Evolutionary conservation across 805 yeast genomes (phyloP), one percentile per base, ranked within the genome.

Genomic region (Maudiozyma saulgeensis): DNA sequence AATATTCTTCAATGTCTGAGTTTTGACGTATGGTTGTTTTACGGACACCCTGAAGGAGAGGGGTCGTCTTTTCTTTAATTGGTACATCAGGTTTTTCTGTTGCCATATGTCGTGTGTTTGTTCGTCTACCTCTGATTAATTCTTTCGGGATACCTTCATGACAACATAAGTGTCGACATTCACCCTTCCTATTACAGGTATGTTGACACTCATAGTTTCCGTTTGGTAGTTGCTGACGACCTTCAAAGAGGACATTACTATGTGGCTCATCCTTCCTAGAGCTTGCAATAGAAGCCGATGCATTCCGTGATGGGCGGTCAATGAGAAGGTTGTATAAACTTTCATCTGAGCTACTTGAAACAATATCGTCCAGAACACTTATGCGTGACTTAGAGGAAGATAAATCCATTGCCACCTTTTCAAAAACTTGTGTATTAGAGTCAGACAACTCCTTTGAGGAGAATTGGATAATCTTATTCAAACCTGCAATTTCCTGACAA

Each of bases 121-220:
- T 35, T 5, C 18, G 18, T 35, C 9, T 35, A 16, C 38, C 16
- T 15, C 21, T 44, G 26, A 57, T 18, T 38, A 44, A 45, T 5
- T 46, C 45, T 34, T 45, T 49, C 2, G 70, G 68, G 18, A 69
- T 57, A 1, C 79, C 79, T 37, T 72, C 74, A 39, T 71, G 68
- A 50, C 80, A 76, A 46, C 80, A 76, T 4, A 71, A 45, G 55
- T 76, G 79, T 11, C 78, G 67, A 48, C 79, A 76, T 0, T 54
- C 60, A 2, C n/a, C 28, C 42, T 58, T 60, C 53, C 61, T 68
- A 44, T 67, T 73, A 51, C 80, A 76, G 4, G 59, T 45, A 53
- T 76, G 80, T 40, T 66, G 59, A 49, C 79, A 76, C 40, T 64
- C 66, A 43, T 60, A 60, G 46, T 63, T 66, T 1, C 71, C 73